Conservation (phyloP, 371 early-diverging fungal species). For the Mucor piriformis region DNA sequence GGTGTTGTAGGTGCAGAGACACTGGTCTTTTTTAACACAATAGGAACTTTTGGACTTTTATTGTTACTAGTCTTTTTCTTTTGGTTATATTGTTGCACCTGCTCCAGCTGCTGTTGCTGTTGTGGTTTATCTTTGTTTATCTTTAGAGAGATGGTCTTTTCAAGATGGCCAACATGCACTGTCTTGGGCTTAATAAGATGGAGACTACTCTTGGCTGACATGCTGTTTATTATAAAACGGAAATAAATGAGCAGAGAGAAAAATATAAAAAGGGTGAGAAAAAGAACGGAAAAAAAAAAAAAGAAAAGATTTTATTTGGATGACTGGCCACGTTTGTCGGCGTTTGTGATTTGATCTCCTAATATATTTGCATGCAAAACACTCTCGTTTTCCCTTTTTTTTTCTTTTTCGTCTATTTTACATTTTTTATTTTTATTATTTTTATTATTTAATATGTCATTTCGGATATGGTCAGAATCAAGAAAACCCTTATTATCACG, state of each 20-base stretch:
- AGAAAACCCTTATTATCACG: slow-evolving; percentile 1
- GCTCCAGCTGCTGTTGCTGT: not conserved
- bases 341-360: not conserved
- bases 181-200: not conserved
- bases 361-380: not conserved
- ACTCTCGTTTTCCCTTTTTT: not conserved
- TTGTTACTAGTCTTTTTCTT: not conserved
- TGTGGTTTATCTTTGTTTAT: not conserved
- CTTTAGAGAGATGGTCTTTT: not conserved
- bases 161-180: not conserved
- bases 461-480: slow-evolving; percentile 17
- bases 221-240: not conserved
- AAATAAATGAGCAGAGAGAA: not conserved
- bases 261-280: not conserved
- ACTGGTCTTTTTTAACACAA: not conserved
- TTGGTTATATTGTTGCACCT: not conserved
- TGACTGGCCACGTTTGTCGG: slow-evolving; percentile 6
- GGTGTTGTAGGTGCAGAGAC: slow-evolving; percentile 27
- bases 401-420: not conserved
- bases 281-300: not conserved
- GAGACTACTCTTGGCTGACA: not conserved
- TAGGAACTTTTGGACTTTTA: not conserved
- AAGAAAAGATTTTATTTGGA: not conserved
- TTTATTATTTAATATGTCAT: slow-evolving; percentile 13
- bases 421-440: not conserved